phyloP scores from a whole-genome alignment of 2,329 filamentous ascomycete genomes.

The Macrophomina phaseolina region DNA sequence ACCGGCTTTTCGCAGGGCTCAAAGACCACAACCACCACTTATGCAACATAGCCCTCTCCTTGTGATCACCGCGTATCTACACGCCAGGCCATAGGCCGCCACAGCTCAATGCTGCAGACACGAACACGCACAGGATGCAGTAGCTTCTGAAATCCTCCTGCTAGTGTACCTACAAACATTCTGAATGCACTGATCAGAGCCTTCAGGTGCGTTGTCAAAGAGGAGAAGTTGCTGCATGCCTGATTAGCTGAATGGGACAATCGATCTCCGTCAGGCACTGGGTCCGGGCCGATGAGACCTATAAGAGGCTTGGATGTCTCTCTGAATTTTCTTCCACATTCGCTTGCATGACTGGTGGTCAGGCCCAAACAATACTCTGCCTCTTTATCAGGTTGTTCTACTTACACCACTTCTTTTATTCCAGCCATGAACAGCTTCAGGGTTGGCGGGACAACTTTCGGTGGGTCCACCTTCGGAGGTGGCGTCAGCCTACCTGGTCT shows the following conservation, averaged over 20 bases:
- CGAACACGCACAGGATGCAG: background rate
- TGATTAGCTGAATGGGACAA: background rate
- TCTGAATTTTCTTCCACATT: background rate
- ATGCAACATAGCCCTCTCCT: background rate
- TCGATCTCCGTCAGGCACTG: background rate
- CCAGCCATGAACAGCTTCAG: slow-evolving; percentile 10
- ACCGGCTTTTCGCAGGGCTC: too few relatives aligned
- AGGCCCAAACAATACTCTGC: background rate
- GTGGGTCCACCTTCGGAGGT: background rate
- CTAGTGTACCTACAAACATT: too few relatives aligned
- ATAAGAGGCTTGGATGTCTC: background rate
- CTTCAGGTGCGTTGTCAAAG: background rate
- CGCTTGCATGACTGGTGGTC: too few relatives aligned
- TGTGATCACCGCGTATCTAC: background rate
- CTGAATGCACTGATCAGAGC: background rate
- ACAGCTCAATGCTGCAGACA: background rate
- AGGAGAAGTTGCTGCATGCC: slow-evolving; percentile 18
- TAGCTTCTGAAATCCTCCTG: background rate
- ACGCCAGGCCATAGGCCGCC: background rate
- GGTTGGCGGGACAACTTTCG: slow-evolving; percentile 6
- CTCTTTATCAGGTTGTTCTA: background rate
- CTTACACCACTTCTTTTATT: background rate
- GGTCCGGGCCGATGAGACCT: background rate
- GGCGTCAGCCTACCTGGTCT: background rate
- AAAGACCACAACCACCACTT: background rate